Evolutionary conservation across 2,329 filamentous ascomycete genomes (phyloP), one percentile per base, ranked within the genome.

Genomic region (Ambrosiella xylebori): DNA sequence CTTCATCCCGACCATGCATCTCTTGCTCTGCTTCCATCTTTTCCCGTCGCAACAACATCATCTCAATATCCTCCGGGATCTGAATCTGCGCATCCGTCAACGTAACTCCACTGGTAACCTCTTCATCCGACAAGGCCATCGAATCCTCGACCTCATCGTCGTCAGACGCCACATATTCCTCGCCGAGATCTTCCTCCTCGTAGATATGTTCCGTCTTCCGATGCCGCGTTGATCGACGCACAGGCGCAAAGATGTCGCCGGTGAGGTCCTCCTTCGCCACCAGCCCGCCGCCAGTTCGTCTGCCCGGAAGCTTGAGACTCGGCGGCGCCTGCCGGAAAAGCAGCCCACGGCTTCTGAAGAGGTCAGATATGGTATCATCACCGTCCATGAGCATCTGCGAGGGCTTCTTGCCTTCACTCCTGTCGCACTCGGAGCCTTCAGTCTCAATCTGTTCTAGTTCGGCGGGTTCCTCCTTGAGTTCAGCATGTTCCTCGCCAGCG

Each of bases 341-440:
- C 8, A 55, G 13, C 13, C 54, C 52, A 9, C 60, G 40, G 12
- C 54, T 49, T 2, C 51, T 50, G 39, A 54, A 57, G 3, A 50
- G 60, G 19, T 61, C 52, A 11, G 59, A 58, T 1, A 64, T 61
- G 1, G 63, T 61, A 1, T 65, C 56, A 13, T 68, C 61, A 39
- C 69, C 69, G 36, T 69, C 70, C 50, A 66, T 63, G 61, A 72
- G 67, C 19, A 74, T 65, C 61, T 67, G 61, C 2, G 71, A 66
- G 5, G 66, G 66, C 41, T 62, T 63, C 12, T 63, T 53, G 4
- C 51, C 50, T 7, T 37, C 36, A 1, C 35, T 35, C 41, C 55
- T 60, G 7, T 57, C 53, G 1, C 52, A n/a, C 19, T n/a, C n/a
- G 41, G 40, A 19, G n/a, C 35, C 53, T 7, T 41, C 12, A 7